phyloP scores from a whole-genome alignment of 75 land plant genomes.

The Ceratopteris richardii region DNA sequence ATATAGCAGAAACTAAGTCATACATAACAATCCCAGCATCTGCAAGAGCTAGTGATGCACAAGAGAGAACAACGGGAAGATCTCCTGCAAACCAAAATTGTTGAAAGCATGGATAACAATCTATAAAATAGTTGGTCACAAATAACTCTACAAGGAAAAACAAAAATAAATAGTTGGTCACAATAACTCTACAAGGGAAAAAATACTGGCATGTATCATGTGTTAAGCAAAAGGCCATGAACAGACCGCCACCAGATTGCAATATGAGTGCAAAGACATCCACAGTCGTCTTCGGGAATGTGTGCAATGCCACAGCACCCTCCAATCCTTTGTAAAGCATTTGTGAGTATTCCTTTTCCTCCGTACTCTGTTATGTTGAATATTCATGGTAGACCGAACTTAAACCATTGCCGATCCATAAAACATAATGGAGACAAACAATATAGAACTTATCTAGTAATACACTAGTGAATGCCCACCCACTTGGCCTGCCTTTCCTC shows the following conservation, averaged over 20 bases:
- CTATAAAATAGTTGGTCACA: background rate
- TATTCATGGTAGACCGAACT: too few species aligned
- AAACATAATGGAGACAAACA: background rate
- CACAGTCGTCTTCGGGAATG: slow-evolving; percentile 97
- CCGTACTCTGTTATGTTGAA: slow-evolving; percentile 51
- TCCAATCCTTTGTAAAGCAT: slow-evolving; percentile 88
- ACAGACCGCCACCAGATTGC: slow-evolving; percentile 88
- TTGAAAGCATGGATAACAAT: background rate
- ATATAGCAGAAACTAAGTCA: slow-evolving; percentile 84
- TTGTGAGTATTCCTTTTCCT: slow-evolving; percentile 72
- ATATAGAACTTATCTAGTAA: too few species aligned
- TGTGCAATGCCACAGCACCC: slow-evolving; percentile 78
- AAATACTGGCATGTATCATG: background rate
- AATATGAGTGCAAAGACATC: slow-evolving; percentile 93
- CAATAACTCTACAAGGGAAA: background rate
- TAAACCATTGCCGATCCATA: background rate
- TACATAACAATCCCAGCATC: slow-evolving; percentile 98
- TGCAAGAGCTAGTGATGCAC: slow-evolving; percentile 89
- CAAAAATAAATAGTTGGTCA: background rate
- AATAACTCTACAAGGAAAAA: background rate
- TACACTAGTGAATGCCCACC: too few species aligned
- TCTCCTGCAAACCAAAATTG: slow-evolving; percentile 47
- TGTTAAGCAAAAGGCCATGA: background rate
- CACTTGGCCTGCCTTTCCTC: slow-evolving; percentile 61
- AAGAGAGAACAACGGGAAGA: slow-evolving; percentile 75